Percentiles rank a stretch among this genome's conserved stretches.
phyloP scores from a whole-genome alignment of 495 filamentous ascomycete species.

The Neurospora sublineolata region DNA sequence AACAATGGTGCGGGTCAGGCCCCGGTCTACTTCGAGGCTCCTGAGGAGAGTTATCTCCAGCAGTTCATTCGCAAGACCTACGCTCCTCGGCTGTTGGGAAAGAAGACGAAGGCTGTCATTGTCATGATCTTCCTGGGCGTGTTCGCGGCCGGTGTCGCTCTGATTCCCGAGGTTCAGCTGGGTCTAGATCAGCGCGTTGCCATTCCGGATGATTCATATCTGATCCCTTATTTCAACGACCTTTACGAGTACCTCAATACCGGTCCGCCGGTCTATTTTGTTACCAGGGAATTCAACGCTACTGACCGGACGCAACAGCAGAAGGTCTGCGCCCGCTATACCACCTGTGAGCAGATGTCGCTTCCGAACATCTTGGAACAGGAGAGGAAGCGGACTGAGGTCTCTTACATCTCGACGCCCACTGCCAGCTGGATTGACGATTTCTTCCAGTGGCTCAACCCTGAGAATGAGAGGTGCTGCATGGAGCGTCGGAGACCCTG shows the following conservation, averaged over 20 bases:
- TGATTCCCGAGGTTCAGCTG: conserved; percentile 74
- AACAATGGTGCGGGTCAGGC: conserved; percentile 23
- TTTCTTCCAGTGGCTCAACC: conserved; percentile 91
- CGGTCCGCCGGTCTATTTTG: conserved; percentile 94
- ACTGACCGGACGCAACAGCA: conserved; percentile 65
- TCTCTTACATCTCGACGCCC: conserved; percentile 85
- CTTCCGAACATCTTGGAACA: conserved; percentile 81
- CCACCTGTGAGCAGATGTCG: conserved; percentile 71
- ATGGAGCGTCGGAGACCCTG: conserved; percentile 52
- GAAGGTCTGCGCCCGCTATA: conserved; percentile 83
- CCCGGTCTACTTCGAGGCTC: conserved; percentile 45
- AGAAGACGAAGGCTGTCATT: conserved; percentile 62
- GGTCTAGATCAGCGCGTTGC: conserved; percentile 91
- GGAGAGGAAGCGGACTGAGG: conserved; percentile 79
- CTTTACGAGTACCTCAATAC: conserved; percentile 83
- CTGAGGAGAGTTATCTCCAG: conserved; percentile 72
- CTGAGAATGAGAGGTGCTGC: conserved; percentile 71
- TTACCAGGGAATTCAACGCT: conserved; percentile 67
- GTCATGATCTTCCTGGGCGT: conserved; percentile 74
- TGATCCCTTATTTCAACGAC: conserved; percentile 92
- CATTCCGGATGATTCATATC: conserved; percentile 81
- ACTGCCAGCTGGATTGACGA: conserved; percentile 96
- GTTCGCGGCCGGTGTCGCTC: conserved; percentile 71
- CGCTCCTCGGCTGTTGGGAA: conserved; percentile 68
- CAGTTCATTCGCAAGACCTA: conserved; percentile 80